Conservation (phyloP, 2,329 filamentous ascomycete species). For the Diaporthe sp. region DNA sequence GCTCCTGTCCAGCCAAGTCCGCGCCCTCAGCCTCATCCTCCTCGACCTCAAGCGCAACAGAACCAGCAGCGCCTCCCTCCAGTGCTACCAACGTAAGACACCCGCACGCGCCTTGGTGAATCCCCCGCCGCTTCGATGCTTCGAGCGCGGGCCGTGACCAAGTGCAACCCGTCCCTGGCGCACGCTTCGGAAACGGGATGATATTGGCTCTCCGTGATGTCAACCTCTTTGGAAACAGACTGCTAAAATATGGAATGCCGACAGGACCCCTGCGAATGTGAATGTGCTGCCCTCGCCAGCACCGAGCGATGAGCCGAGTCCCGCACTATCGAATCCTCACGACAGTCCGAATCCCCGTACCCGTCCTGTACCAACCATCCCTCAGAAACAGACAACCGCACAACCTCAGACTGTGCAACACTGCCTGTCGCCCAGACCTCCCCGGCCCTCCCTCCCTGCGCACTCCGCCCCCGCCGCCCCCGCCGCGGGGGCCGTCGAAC, state of each 20-base stretch:
- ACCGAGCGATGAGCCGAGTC: conserved; percentile 72
- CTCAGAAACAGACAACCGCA: conserved; percentile 22
- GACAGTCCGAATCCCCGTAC: conserved; percentile 51
- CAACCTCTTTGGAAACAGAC: not conserved
- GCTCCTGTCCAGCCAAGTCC: conserved; percentile 39
- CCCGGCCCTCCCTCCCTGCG: not conserved
- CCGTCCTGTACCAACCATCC: conserved; percentile 46
- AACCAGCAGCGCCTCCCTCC: not conserved
- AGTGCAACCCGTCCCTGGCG: not conserved
- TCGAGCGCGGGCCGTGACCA: not conserved
- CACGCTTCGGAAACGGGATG: not conserved
- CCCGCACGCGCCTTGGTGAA: not conserved
- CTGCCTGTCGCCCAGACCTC: not conserved
- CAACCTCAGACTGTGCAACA: not conserved
- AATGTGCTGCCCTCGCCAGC: conserved; percentile 72
- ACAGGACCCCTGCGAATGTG: conserved; percentile 43
- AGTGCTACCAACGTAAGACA: conserved; percentile 24
- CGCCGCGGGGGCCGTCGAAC: not conserved
- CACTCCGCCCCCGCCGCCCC: not conserved
- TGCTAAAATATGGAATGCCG: conserved; percentile 17
- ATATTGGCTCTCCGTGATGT: not conserved
- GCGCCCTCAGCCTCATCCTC: conserved; percentile 32
- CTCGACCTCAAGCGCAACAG: conserved; percentile 9
- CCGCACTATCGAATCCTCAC: conserved; percentile 53
- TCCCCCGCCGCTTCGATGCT: not conserved